These are phyloP conservation scores for Wickerhamomyces hampshirensis DNA, from an alignment of 805 yeast genomes.

Conservation along the genomic window DNA sequence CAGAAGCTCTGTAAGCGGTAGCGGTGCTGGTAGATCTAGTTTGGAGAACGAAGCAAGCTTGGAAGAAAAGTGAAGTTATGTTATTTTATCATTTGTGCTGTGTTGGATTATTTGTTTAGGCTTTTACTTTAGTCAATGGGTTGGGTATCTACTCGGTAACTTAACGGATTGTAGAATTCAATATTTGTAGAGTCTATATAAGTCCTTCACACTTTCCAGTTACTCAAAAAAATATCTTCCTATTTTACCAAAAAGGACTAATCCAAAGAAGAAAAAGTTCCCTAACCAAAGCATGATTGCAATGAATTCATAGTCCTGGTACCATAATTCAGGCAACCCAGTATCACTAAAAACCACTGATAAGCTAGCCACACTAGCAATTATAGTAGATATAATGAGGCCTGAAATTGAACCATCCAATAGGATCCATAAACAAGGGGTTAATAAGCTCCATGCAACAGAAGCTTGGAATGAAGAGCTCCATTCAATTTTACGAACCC, in stretches of 20 bases:
- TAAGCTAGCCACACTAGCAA: slow-evolving; percentile 21
- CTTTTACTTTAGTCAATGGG: too few relatives aligned
- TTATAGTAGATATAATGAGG: slow-evolving; percentile 33
- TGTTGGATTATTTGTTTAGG: too few relatives aligned
- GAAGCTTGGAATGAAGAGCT: slow-evolving; percentile 59
- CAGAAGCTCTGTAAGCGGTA: slow-evolving; percentile 54
- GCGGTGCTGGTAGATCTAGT: slow-evolving; percentile 39
- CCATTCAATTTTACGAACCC: slow-evolving; percentile 69
- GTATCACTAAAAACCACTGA: slow-evolving; percentile 22
- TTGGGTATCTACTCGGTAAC: too few relatives aligned
- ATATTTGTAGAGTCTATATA: not conserved
- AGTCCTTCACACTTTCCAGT: not conserved
- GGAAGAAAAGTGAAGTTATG: slow-evolving; percentile 5
- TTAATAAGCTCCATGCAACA: slow-evolving; percentile 55
- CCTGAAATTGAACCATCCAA: slow-evolving; percentile 58
- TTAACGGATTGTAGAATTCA: too few relatives aligned
- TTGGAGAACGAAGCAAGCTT: slow-evolving; percentile 45
- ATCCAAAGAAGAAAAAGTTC: slow-evolving; percentile 62
- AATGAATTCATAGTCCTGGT: slow-evolving; percentile 34
- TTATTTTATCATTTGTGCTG: too few relatives aligned
- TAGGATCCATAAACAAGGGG: slow-evolving; percentile 62
- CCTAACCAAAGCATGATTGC: slow-evolving; percentile 52
- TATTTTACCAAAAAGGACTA: slow-evolving; percentile 62
- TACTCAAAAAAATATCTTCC: slow-evolving; percentile 47
- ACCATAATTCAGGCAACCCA: slow-evolving; percentile 55